Base-by-base conservation (phyloP, 768 basidiomycete genomes). In the Suillus discolor region DNA sequence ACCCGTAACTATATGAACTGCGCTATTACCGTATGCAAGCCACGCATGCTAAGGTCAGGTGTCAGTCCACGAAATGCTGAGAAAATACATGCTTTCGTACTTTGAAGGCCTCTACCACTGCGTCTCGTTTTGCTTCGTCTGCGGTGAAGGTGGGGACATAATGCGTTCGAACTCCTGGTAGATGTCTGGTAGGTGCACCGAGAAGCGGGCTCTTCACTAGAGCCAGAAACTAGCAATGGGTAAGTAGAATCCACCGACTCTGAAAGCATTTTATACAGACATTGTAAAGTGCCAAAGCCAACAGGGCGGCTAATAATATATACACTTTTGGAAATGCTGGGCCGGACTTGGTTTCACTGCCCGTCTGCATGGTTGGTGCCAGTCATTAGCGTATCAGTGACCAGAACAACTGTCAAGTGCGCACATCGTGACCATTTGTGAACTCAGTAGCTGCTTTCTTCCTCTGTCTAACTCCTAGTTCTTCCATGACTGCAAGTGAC, bases 41-140 rank as follows among this genome's bases (percentile, higher is more conserved):
- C 94, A 96, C 28, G 93, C 92, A 76, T 94, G 86, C 94, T 96
- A 45, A 57, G 51, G 20, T 20, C 31, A 31, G 16, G 28, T 25
- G 61, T 65, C 20, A 20, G 31, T n/a, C 34, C 53, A 66, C 8
- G 23, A 12, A 44, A 61, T 42, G 44, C 18, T 41, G 49, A 62
- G 4, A 57, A 38, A 16, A 47, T 7, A 31, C 41, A 18, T 6
- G 51, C 6, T 36, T 1, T 73, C 84, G 69, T 68, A 94, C 93
- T 81, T 85, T 87, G 82, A 96, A 94, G 0, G 96, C 93, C 7
- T 83, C 82, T 16, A 91, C 86, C 12, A 97, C 81, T 0, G 91
- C 93, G 55, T 89, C 84, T 42, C 88, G 84, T 74, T 87, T 91
- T 28, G 75, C 70, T 8, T 80, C 72, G 73, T 96, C 95, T 0